These are phyloP conservation scores for Bondarzewia mesenterica DNA, from an alignment of 1,284 basidiomycete genomes.

Conservation along the genomic window DNA sequence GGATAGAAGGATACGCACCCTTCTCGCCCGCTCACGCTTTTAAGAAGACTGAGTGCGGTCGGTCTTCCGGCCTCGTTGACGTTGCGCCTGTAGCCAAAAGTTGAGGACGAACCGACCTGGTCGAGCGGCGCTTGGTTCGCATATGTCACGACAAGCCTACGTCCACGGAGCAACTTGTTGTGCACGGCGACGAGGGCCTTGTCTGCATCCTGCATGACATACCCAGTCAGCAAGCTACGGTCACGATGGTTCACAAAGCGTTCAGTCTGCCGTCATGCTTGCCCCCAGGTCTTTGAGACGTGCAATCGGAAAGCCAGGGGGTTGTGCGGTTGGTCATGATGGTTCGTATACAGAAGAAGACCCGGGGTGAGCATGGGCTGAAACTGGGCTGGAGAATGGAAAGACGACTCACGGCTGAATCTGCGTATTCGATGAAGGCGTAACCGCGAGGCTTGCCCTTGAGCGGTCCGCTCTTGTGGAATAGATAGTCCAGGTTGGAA, in stretches of 20 bases:
- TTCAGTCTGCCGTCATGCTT: neutral
- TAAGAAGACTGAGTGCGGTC: slow-evolving; percentile 83
- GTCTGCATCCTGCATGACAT: slow-evolving; percentile 67
- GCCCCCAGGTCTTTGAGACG: neutral
- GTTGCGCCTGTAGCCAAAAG: slow-evolving; percentile 27
- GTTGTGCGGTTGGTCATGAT: neutral
- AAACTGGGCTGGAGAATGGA: slow-evolving; percentile 7
- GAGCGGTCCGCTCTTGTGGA: slow-evolving; percentile 84
- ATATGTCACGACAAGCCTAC: slow-evolving; percentile 82
- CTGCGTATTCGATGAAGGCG: slow-evolving; percentile 85
- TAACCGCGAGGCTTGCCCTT: slow-evolving; percentile 94
- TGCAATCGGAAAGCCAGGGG: neutral
- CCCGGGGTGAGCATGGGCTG: slow-evolving; percentile 41
- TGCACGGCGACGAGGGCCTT: slow-evolving; percentile 73
- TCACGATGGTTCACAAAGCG: neutral
- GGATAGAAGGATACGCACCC: no score
- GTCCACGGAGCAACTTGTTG: slow-evolving; percentile 77
- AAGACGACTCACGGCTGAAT: slow-evolving; percentile 62
- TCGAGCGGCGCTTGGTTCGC: slow-evolving; percentile 74
- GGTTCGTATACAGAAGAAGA: slow-evolving; percentile 18
- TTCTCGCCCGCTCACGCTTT: slow-evolving; percentile 54
- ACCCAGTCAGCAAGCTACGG: no score
- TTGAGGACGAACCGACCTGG: slow-evolving; percentile 15
- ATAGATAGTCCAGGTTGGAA: slow-evolving; percentile 88
- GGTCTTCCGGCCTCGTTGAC: slow-evolving; percentile 61